Base-by-base conservation (phyloP, 2,329 filamentous ascomycete species). In the Talaromyces islandicus region DNA sequence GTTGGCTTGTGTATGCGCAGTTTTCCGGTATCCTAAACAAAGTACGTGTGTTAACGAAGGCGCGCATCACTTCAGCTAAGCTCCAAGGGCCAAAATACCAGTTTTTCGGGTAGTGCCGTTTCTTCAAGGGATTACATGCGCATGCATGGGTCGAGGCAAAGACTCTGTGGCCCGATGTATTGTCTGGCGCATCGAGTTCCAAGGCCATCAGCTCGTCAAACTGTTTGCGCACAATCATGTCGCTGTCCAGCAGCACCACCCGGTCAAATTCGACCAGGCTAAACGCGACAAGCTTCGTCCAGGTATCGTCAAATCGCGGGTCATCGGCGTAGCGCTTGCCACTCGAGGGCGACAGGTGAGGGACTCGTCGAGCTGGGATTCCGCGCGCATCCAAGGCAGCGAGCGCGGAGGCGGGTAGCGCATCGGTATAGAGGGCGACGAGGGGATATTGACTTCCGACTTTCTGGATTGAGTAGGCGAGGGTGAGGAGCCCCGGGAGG, bases 141-240 rank as follows among this genome's bases (percentile, higher is more conserved):
- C 91, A 95, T 7, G 91, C 91, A 75, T 93, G 90, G 64, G 86
- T 85, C 4, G 91, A 90, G 1, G 90, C 91, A 73, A 96, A 93
- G 30, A 96, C 89, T 51, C 83, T 81, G 50, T 81, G 71, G 21
- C 88, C 85, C 27, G 76, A 77, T 14, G 66, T 85, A 1, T 68
- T 77, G 50, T 76, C 77, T 0, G 83, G 78, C 21, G 77, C 70
- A 73, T 92, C 90, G 48, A 95, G 83, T 62, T 84, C 78, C 56
- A 96, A 67, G 21, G 90, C 85, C 90, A 96, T 95, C 65, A 96
- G 79, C 77, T 95, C 91, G 72, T 96, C 91, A 89, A 96, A 96
- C 75, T 94, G 94, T 68, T 81, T 81, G 65, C 88, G 75, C 10
- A 91, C 86, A 55, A 96, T 77, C 91, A 96, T 96, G 77, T 96